A percentile compares a stretch with the other conserved stretches of the same genome.
Conservation (phyloP, 352 stramenopile genomes). For the Pythium periplocum region DNA sequence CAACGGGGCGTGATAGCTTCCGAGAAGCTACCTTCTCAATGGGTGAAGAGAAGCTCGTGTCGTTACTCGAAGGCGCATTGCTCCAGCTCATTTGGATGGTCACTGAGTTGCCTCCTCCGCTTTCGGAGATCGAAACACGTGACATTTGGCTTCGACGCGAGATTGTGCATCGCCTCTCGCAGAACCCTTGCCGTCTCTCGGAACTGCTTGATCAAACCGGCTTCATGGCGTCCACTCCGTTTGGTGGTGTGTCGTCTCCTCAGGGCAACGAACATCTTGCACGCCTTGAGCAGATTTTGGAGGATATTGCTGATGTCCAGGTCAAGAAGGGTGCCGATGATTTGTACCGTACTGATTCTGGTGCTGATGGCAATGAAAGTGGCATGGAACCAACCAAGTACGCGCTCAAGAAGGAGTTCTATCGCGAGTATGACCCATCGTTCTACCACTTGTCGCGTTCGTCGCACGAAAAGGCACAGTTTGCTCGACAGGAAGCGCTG, state of each 20-base stretch:
- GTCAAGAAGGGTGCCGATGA: constrained; percentile 31
- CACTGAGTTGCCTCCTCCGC: constrained; percentile 73
- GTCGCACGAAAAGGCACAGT: constrained; percentile 75
- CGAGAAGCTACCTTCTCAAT: constrained; percentile 27
- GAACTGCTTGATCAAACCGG: constrained; percentile 77
- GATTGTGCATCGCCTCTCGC: constrained; percentile 79
- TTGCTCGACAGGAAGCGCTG: constrained; percentile 70
- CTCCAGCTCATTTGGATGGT: constrained; percentile 83
- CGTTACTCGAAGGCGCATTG: constrained; percentile 72
- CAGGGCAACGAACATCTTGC: constrained; percentile 66
- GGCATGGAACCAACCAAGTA: constrained; percentile 76
- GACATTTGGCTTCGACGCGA: constrained; percentile 77
- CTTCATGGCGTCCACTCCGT: constrained; percentile 68
- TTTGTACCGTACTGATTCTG: constrained; percentile 27
- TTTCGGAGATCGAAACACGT: constrained; percentile 49
- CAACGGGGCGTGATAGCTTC: constrained; percentile 41
- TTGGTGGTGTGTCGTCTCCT: constrained; percentile 48
- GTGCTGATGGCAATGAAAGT: constrained; percentile 28
- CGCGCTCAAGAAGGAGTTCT: constrained; percentile 72
- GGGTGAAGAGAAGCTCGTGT: constrained; percentile 58
- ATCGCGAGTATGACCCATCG: constrained; percentile 71
- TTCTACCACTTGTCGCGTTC: constrained; percentile 78
- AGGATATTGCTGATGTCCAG: constrained; percentile 72
- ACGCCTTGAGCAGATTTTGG: constrained; percentile 53
- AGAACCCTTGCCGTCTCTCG: constrained; percentile 66